A percentile compares a stretch with the other conserved stretches of the same genome.
phyloP scores from a whole-genome alignment of 192 early-diverging fungal species.

The Coemansia sp. region DNA sequence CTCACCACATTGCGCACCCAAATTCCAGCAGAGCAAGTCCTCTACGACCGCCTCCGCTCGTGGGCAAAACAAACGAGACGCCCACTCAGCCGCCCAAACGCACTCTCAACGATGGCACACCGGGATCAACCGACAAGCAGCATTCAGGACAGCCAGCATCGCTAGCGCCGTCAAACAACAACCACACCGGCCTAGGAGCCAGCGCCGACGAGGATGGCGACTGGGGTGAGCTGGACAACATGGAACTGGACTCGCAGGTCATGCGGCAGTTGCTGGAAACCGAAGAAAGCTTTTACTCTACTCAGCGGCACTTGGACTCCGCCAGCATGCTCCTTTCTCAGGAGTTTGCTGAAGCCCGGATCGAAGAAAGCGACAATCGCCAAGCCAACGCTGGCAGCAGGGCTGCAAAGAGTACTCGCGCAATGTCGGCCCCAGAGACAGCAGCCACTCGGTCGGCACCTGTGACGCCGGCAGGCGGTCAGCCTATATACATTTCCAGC shows the following conservation, averaged over 20 bases:
- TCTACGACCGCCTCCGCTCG: not conserved
- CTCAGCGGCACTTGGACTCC: slow-evolving; percentile 24
- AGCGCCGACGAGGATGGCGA: slow-evolving; percentile 11
- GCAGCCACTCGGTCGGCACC: slow-evolving; percentile 23
- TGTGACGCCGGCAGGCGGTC: slow-evolving; percentile 16
- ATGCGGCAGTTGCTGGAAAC: slow-evolving; percentile 39
- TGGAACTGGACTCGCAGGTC: slow-evolving; percentile 38
- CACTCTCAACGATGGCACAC: not conserved
- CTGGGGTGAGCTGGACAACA: slow-evolving; percentile 25
- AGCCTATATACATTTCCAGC: slow-evolving; percentile 18
- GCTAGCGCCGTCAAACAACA: slow-evolving; percentile 3
- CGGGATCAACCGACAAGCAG: slow-evolving; percentile 1
- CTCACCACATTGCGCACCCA: not conserved
- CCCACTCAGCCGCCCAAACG: not conserved
- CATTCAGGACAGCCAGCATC: not conserved
- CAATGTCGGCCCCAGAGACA: slow-evolving; percentile 13
- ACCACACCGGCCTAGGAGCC: slow-evolving; percentile 2
- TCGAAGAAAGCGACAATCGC: not conserved
- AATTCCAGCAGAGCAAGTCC: not conserved
- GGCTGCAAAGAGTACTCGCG: not conserved
- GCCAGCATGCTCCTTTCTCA: slow-evolving; percentile 21
- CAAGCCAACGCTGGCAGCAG: slow-evolving; percentile 4
- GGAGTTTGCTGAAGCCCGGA: slow-evolving; percentile 21
- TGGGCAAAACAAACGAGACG: not conserved
- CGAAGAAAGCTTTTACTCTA: slow-evolving; percentile 42